Evolutionary conservation across 2,329 filamentous ascomycete species (phyloP), one percentile per base, ranked within the genome.

Genomic region (Colletotrichum chrysophilum): DNA sequence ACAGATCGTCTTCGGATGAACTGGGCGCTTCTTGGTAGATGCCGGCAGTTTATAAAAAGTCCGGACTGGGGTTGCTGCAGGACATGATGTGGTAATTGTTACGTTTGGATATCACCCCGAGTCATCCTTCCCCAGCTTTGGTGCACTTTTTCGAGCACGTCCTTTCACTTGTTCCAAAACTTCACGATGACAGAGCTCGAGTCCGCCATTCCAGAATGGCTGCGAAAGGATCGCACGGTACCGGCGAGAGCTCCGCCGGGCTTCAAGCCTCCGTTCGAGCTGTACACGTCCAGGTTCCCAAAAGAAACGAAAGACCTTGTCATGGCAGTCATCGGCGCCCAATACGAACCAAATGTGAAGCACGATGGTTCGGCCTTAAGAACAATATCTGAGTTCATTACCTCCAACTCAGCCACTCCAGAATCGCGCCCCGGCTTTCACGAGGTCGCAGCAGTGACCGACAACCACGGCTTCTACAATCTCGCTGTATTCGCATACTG

Each of bases 151-250:
- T 7, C 43, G n/a, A 52, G 43, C 43, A 52, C n/a, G 5, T 21
- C 43, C 6, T 52, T 52, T 7, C 0, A n/a, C 0, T 4, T 13
- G 0, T 1, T 4, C n/a, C n/a, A 4, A 13, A 13, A 7, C 43
- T 52, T 52, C 6, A 52, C 43, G n/a, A 52, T 52, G 43, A 52
- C n/a, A 13, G 43, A 52, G n/a, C n/a, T 52, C 0, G 43, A 52
- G 43, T 52, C 43, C 0, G 43, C 43, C 43, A 52, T 52, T 52
- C 43, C 43, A 21, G 43, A 52, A 52, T 52, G 43, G 43, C 43
- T 52, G 6, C 43, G 43, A 7, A 52, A 52, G 2, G n/a, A 52
- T 24, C 43, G 43, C 12, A 52, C 43, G 1, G 43, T 52, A 0
- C 43, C 43, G 9, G 43, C 43, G n/a, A 52, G 43, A 7, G 43